phyloP scores from a whole-genome alignment of 495 filamentous ascomycete genomes.

The Lasiosphaeria ovina region DNA sequence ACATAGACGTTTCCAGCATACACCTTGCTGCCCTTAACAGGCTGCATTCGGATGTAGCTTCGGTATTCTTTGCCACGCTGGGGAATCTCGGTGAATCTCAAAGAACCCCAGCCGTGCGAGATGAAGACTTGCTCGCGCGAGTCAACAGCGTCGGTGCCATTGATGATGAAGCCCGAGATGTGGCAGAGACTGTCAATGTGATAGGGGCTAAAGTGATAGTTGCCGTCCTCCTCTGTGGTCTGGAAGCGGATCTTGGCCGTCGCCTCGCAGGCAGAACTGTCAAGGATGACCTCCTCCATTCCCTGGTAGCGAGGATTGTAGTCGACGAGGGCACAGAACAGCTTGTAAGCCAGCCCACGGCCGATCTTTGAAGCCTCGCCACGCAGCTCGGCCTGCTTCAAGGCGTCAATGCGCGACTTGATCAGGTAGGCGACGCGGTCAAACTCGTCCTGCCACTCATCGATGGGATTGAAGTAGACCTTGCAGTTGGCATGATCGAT shows the following conservation, averaged over 20 bases:
- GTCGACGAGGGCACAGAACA: conserved; percentile 69
- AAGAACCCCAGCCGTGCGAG: conserved; percentile 76
- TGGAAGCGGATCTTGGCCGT: conserved; percentile 69
- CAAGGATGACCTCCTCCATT: conserved; percentile 74
- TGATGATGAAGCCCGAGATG: conserved; percentile 76
- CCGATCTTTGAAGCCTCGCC: conserved; percentile 60
- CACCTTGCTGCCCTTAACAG: conserved; percentile 50
- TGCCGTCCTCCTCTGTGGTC: conserved; percentile 54
- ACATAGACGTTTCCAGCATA: conserved; percentile 62
- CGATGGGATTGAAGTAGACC: conserved; percentile 45
- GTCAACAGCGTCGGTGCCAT: conserved; percentile 70
- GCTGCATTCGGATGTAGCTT: conserved; percentile 69
- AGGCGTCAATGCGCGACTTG: conserved; percentile 48
- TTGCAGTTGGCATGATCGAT: conserved; percentile 52
- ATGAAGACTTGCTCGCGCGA: conserved; percentile 70
- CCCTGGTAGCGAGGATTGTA: conserved; percentile 66
- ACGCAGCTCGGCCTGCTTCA: conserved; percentile 49
- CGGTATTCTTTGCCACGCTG: conserved; percentile 63
- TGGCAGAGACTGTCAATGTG: conserved; percentile 71
- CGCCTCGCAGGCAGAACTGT: conserved; percentile 68
- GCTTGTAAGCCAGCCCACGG: conserved; percentile 72
- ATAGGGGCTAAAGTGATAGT: conserved; percentile 65
- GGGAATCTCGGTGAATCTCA: conserved; percentile 67
- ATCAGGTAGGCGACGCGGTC: conserved; percentile 57
- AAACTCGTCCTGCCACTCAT: conserved; percentile 53